Base-by-base conservation (phyloP, 2,329 filamentous ascomycete species). In the Metarhizium rileyi region DNA sequence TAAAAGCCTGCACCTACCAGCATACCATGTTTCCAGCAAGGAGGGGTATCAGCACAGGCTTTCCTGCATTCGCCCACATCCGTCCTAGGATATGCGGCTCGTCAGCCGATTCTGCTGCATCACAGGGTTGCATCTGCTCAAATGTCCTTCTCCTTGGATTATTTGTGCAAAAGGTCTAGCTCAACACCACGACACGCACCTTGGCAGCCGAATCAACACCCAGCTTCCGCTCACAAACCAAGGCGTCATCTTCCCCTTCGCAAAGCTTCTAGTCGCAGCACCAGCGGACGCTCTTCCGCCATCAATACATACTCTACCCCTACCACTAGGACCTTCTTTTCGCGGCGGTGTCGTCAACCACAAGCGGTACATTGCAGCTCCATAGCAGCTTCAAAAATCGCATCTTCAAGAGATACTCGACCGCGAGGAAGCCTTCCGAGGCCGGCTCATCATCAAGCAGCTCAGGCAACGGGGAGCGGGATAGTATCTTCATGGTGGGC, bases 331-430 rank as follows among this genome's bases (percentile, higher is more conserved):
- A 44, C 16, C 38, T 2, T 42, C 38, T 12, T 48, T 48, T 22
- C 16, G 27, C 10, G 36, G 38, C 38, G 46, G 46, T 18, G 36
- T 48, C 28, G 9, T 25, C 18, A n/a, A 36, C 20, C 23, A 48
- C n/a, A 27, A 44, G 3, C 43, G 46, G 46, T 48, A 43, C 40
- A 35, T 48, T 20, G n/a, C n/a, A n/a, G n/a, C n/a, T n/a, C n/a
- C n/a, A n/a, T n/a, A n/a, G n/a, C n/a, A n/a, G n/a, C n/a, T n/a
- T n/a, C n/a, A n/a, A n/a, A n/a, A n/a, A n/a, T n/a, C 43, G 9
- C 46, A 38, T 27, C 30, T 48, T 14, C 38, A 36, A 18, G 46
- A 48, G 10, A 44, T 26, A 4, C 8, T n/a, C 7, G 36, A 48
- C n/a, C 26, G 46, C 5, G 12, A 4, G 3, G 16, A 22, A 12